These are phyloP conservation scores for Lasiosphaeria hispida DNA, from an alignment of 495 filamentous ascomycete species.

Conservation along the genomic window DNA sequence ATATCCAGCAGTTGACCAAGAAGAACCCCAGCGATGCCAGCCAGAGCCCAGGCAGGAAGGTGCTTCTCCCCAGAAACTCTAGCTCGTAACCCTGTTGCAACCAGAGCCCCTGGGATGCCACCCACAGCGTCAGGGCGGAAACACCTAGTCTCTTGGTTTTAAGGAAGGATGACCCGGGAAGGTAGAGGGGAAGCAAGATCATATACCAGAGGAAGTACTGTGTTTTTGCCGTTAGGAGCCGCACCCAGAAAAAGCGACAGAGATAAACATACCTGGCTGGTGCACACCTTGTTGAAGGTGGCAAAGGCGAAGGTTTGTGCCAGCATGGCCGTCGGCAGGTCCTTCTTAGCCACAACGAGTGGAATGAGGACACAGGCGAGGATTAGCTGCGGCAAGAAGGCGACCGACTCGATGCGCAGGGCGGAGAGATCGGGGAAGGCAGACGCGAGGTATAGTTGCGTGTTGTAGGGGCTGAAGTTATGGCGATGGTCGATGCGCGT, in stretches of 20 bases:
- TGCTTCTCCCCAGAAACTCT: conserved; percentile 84
- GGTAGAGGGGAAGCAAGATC: conserved; percentile 86
- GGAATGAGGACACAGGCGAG: conserved; percentile 77
- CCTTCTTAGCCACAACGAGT: conserved; percentile 73
- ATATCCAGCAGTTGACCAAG: conserved; percentile 77
- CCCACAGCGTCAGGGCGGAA: conserved; percentile 64
- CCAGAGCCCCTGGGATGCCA: conserved; percentile 72
- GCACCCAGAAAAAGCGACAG: not conserved
- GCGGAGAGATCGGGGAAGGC: conserved; percentile 40
- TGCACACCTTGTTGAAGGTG: conserved; percentile 97
- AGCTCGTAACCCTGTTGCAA: conserved; percentile 83
- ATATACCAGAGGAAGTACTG: conserved; percentile 99
- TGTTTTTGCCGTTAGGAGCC: conserved; percentile 31
- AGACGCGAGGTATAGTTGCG: conserved; percentile 79
- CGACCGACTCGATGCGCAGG: conserved; percentile 68
- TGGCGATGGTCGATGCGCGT: conserved; percentile 94
- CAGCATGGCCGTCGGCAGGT: conserved; percentile 84
- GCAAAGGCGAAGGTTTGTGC: conserved; percentile 99
- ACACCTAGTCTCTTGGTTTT: conserved; percentile 57
- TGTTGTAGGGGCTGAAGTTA: conserved; percentile 97
- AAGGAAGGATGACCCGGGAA: conserved; percentile 74
- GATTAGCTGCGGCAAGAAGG: conserved; percentile 83
- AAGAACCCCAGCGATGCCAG: conserved; percentile 75
- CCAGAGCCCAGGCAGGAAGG: conserved; percentile 83
- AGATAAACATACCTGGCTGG: conserved; percentile 70